phyloP scores from a whole-genome alignment of 2,329 filamentous ascomycete species.

The Beauveria asiatica region DNA sequence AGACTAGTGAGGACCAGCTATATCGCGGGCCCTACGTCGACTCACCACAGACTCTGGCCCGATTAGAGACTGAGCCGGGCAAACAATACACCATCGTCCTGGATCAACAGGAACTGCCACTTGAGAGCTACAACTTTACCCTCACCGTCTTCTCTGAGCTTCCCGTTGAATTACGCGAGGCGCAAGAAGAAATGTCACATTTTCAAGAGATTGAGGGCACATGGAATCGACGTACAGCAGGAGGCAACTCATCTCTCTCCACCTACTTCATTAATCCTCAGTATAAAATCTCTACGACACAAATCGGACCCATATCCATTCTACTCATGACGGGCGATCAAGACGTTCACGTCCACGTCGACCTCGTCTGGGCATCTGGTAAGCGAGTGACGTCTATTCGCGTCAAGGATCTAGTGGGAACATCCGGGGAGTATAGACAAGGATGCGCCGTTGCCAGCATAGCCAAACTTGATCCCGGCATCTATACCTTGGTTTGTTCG shows the following conservation, averaged over 20 bases:
- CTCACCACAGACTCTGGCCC: conserved; percentile 82
- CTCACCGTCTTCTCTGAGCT: conserved; percentile 70
- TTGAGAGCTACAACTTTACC: conserved; percentile 73
- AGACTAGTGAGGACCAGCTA: conserved; percentile 62
- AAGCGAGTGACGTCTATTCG: conserved; percentile 62
- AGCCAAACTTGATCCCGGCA: conserved; percentile 53
- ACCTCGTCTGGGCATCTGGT: conserved; percentile 70
- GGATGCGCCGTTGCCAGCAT: conserved; percentile 65
- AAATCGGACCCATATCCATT: conserved; percentile 56
- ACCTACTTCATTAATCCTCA: conserved; percentile 84
- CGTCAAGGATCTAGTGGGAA: conserved; percentile 67
- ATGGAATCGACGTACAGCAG: conserved; percentile 75
- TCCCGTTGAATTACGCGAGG: conserved; percentile 52
- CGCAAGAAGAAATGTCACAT: conserved; percentile 50
- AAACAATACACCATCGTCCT: conserved; percentile 54
- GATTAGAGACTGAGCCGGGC: conserved; percentile 40
- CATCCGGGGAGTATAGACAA: conserved; percentile 82
- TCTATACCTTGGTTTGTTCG: conserved; percentile 82
- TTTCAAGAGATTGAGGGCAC: conserved; percentile 50
- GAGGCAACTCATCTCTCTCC: conserved; percentile 70
- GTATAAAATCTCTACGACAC: conserved; percentile 56
- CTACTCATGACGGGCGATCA: conserved; percentile 60
- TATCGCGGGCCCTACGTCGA: conserved; percentile 84
- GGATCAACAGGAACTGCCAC: conserved; percentile 69
- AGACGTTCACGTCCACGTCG: conserved; percentile 73